phyloP scores from a whole-genome alignment of 164 flowering plant species.

The Tetracentron sinense region DNA sequence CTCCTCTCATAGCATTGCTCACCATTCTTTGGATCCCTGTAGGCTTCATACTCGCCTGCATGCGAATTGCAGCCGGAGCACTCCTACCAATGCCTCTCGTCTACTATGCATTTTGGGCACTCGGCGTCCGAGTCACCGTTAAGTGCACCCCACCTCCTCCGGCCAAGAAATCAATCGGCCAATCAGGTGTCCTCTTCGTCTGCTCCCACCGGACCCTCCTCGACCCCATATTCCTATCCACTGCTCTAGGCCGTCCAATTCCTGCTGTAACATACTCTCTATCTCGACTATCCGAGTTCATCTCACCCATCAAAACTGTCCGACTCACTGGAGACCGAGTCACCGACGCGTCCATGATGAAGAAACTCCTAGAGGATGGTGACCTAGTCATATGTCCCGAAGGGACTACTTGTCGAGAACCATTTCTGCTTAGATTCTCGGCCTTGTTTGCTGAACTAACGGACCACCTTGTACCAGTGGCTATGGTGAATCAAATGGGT shows the following conservation, averaged over 20 bases:
- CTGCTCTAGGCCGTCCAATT: constrained; percentile 48
- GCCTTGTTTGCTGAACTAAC: constrained; percentile 61
- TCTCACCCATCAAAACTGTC: constrained; percentile 75
- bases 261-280: constrained; percentile 61
- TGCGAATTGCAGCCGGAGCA: constrained; percentile 46
- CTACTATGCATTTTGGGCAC: constrained; percentile 43
- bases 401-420: constrained; percentile 72
- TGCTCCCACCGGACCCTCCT: constrained; percentile 66
- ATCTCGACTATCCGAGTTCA: constrained; percentile 54
- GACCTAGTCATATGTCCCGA: constrained; percentile 73
- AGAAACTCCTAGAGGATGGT: constrained; percentile 49
- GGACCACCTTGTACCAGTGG: constrained; percentile 64
- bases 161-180: constrained; percentile 25
- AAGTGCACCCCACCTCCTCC: constrained; percentile 60
- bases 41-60: constrained; percentile 44
- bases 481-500: constrained; percentile 48
- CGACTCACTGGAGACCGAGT: constrained; percentile 52
- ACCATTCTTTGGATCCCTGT: constrained; percentile 44
- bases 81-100: constrained; percentile 55
- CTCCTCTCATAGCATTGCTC: constrained; percentile 36
- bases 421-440: too few species aligned
- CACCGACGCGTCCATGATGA: constrained; percentile 54
- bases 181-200: constrained; percentile 52
- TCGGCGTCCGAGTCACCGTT: constrained; percentile 52
- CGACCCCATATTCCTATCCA: constrained; percentile 55